Conservation (phyloP, 164 flowering plant species). For the Berberis thunbergii region DNA sequence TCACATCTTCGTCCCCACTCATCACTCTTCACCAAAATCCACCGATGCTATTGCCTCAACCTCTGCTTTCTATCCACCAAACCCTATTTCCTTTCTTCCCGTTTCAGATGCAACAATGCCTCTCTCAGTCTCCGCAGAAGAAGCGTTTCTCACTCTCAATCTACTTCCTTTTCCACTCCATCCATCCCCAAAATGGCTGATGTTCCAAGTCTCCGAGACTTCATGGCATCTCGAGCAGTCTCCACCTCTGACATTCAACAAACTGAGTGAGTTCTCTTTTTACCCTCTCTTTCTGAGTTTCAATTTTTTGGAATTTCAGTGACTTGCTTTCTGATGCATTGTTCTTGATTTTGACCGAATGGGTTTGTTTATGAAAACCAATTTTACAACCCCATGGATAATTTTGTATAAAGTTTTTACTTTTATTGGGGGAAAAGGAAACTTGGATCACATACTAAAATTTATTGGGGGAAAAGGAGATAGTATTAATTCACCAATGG, state of each 20-base stretch:
- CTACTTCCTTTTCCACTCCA: neutral
- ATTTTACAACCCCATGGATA: no score
- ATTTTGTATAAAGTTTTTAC: no score
- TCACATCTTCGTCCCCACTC: neutral
- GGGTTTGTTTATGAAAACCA: no score
- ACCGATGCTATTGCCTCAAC: neutral
- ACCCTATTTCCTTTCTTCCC: neutral
- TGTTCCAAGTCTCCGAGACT: neutral
- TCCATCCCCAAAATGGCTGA: neutral
- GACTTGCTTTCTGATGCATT: neutral
- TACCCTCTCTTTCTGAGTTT: neutral
- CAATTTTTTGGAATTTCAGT: neutral
- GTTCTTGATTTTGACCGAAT: no score
- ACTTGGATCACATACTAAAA: no score
- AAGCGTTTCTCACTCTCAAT: slow-evolving; percentile 1
- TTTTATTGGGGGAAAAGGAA: no score
- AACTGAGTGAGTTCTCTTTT: neutral
- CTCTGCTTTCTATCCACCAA: neutral
- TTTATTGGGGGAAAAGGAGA: no score
- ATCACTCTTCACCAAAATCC: neutral
- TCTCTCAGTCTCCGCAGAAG: neutral
- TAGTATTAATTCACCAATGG: no score
- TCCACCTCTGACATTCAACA: neutral
- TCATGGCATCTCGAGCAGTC: neutral
- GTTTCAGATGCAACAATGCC: no score